Evolutionary conservation across 148 eudicot genomes (phyloP), one percentile per base, ranked within the genome.

Genomic region (Vaccinium macrocarpon): DNA sequence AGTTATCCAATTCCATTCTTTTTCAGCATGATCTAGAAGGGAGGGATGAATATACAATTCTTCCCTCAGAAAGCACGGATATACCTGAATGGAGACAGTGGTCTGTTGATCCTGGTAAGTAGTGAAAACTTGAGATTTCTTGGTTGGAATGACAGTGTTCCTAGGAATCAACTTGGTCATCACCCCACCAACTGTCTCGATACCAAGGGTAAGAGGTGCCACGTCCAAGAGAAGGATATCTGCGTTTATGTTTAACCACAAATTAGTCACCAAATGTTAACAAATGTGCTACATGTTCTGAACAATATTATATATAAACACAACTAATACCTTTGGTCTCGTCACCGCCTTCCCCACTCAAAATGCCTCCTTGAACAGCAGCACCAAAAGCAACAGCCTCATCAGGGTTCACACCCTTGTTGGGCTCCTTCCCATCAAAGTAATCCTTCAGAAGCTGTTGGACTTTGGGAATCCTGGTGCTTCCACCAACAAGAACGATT

Each of bases 331-430:
- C 90, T 86, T 88, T 84, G 46, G 88, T 86, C 76, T 88, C 88
- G 32, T 88, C 90, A n/a, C 88, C 88, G 84, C 88, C 86, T 78
- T 88, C 88, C 0, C 88, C 90, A 9, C 88, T 86, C 59, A 88
- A 81, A 9, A 88, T 83, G 48, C 88, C 86, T 64, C 88, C 90
- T 76, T 88, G 90, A 2, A 88, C 86, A n/a, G 90, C 88, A 76
- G 90, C 90, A 81, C 90, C 90, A 86, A 27, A 88, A 75, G 90
- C 90, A 84, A 88, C 90, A 76, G 90, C 90, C 84, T 88, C 90
- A 78, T 88, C 90, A n/a, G 90, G 90, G 84, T 88, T 88, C 48
- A 88, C 88, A 56, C 90, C 88, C 82, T 88, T 86, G 88, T 72
- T 86, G 76, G 86, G 86, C 62, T 88, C 88, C 81, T 88, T 88